Evolutionary conservation across 2,329 filamentous ascomycete genomes (phyloP).

Genomic region (Cladosporium sp.): DNA sequence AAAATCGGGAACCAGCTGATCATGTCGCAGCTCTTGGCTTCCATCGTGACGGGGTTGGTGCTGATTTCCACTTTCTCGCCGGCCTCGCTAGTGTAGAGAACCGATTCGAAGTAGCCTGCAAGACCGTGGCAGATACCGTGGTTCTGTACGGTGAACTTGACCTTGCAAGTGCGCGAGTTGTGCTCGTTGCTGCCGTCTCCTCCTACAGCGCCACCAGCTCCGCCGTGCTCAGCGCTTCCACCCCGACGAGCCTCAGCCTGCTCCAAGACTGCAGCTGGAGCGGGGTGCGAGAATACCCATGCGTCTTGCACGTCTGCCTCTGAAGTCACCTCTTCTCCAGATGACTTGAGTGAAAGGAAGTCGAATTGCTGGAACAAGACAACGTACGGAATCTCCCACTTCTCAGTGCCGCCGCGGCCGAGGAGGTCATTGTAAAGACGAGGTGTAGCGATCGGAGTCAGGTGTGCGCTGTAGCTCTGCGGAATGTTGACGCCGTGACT

Average conservation of each 20-base stretch:
- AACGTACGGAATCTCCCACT: slow-evolving; percentile 89
- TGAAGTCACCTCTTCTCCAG: slow-evolving; percentile 21
- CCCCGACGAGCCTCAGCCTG: slow-evolving; percentile 54
- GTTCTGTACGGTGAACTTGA: slow-evolving; percentile 73
- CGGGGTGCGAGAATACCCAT: slow-evolving; percentile 77
- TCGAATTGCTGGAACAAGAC: slow-evolving; percentile 89
- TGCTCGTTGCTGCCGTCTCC: slow-evolving; percentile 84
- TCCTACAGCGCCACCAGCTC: slow-evolving; percentile 68
- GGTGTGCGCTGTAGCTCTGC: slow-evolving; percentile 84
- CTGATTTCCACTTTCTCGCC: slow-evolving; percentile 69
- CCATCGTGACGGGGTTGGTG: slow-evolving; percentile 88
- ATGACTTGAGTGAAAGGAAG: slow-evolving; percentile 46
- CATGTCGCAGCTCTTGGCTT: slow-evolving; percentile 92
- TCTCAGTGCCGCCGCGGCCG: slow-evolving; percentile 53
- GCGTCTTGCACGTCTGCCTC: slow-evolving; percentile 63
- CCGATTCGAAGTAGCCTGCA: slow-evolving; percentile 92
- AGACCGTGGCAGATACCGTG: slow-evolving; percentile 85
- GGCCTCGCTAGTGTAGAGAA: slow-evolving; percentile 64
- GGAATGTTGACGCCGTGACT: slow-evolving; percentile 89
- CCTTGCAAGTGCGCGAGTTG: slow-evolving; percentile 74
- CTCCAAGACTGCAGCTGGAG: slow-evolving; percentile 57
- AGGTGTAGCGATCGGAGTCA: slow-evolving; percentile 87
- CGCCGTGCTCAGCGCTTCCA: slow-evolving; percentile 62
- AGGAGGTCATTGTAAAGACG: slow-evolving; percentile 78
- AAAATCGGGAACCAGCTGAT: slow-evolving; percentile 99